phyloP scores from a whole-genome alignment of 164 flowering plant genomes.

The Kalanchoe fedtschenkoi region DNA sequence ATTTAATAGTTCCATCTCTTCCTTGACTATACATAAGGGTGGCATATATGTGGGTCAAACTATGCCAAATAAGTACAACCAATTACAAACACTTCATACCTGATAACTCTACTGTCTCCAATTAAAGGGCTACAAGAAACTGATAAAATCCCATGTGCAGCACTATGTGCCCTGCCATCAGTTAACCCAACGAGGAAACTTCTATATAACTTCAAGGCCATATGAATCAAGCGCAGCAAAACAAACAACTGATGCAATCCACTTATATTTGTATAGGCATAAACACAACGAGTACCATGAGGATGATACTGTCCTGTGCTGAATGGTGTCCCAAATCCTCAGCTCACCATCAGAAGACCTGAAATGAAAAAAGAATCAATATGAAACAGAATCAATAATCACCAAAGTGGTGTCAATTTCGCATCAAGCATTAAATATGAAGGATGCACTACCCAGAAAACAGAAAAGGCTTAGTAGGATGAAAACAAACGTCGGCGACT shows the following conservation, averaged over 20 bases:
- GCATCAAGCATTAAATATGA: not conserved
- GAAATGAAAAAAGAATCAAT: slow-evolving; percentile 13
- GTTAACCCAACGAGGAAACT: not conserved
- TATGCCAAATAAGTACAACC: not conserved
- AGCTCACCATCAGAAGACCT: slow-evolving; percentile 80
- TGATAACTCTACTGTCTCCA: slow-evolving; percentile 55
- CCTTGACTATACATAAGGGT: slow-evolving; percentile 54
- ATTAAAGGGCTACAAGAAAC: slow-evolving; percentile 47
- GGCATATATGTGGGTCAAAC: no score
- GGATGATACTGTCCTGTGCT: slow-evolving; percentile 66
- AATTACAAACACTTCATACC: slow-evolving; percentile 28
- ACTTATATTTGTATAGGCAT: not conserved
- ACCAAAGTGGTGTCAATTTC: no score
- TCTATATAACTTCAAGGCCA: not conserved
- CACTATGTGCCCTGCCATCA: slow-evolving; percentile 63
- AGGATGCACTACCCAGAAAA: slow-evolving; percentile 44
- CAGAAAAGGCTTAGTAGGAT: slow-evolving; percentile 40
- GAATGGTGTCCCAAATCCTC: slow-evolving; percentile 72
- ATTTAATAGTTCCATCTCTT: slow-evolving; percentile 83
- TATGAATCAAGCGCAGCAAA: not conserved
- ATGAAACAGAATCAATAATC: not conserved
- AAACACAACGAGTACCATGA: slow-evolving; percentile 33
- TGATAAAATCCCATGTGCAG: slow-evolving; percentile 61
- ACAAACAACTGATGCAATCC: not conserved
- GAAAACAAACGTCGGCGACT: slow-evolving; percentile 70